phyloP scores from a whole-genome alignment of 192 early-diverging fungal genomes.

The Pilaira anomala region DNA sequence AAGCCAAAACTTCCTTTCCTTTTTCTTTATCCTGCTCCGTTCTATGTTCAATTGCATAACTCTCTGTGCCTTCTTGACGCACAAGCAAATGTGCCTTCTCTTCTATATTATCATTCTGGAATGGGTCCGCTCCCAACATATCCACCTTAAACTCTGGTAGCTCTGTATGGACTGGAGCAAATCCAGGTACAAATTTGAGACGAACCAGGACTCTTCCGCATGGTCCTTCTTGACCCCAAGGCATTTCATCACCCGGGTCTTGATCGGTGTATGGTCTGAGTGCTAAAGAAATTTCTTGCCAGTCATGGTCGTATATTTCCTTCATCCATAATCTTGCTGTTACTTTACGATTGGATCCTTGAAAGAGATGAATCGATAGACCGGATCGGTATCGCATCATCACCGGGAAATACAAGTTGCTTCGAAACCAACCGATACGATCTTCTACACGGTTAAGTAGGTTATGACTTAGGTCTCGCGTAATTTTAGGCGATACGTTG shows the following conservation, averaged over 20 bases:
- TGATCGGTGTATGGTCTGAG: background rate
- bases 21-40: background rate
- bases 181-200: slow-evolving; percentile 20
- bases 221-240: slow-evolving; percentile 13
- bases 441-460: slow-evolving; percentile 7
- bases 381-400: slow-evolving; percentile 25
- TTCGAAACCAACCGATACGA: slow-evolving; percentile 7
- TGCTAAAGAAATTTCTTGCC: slow-evolving; percentile 17
- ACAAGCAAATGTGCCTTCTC: slow-evolving; percentile 4
- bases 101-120: slow-evolving; percentile 15
- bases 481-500: slow-evolving; percentile 20
- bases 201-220: slow-evolving; percentile 7
- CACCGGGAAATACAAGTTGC: slow-evolving; percentile 23
- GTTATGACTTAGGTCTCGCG: background rate
- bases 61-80: too few species aligned
- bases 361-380: slow-evolving; percentile 13
- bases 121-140: slow-evolving; percentile 29
- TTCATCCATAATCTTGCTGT: slow-evolving; percentile 25
- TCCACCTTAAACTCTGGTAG: slow-evolving; percentile 15
- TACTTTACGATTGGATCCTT: background rate
- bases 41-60: slow-evolving; percentile 12
- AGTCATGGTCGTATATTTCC: slow-evolving; percentile 17
- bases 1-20: background rate
- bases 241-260: slow-evolving; percentile 24
- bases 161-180: slow-evolving; percentile 22